A percentile compares a stretch with the other conserved stretches of the same genome.
Evolutionary conservation across 768 basidiomycete genomes (phyloP).

Genomic region (Galerina marginata): DNA sequence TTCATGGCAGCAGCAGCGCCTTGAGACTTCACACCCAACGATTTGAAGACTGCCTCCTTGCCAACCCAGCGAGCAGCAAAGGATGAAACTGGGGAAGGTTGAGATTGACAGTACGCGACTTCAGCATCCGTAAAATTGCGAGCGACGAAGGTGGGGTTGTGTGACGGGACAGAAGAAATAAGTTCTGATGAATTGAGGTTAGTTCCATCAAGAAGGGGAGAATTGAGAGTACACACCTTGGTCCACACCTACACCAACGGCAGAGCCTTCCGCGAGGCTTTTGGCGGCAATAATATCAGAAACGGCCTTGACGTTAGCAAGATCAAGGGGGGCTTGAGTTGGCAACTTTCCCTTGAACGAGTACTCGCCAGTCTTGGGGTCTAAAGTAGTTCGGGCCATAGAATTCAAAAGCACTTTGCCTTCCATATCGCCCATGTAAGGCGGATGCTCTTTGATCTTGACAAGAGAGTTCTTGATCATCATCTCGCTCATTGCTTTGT

Average conservation of each 20-base stretch:
- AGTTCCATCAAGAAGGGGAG: conserved; percentile 8
- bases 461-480: conserved; percentile 94
- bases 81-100: conserved; percentile 86
- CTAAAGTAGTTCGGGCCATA: conserved; percentile 80
- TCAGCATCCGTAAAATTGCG: conserved; percentile 95
- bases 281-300: conserved; percentile 53
- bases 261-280: conserved; percentile 39
- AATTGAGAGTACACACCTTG: conserved; percentile 60
- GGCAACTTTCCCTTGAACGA: conserved; percentile 73
- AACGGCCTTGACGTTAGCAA: conserved; percentile 71
- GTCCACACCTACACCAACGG: conserved; percentile 86
- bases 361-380: conserved; percentile 87
- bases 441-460: conserved; percentile 92
- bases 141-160: conserved; percentile 83
- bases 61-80: conserved; percentile 98
- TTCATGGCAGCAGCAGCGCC: conserved; percentile 96
- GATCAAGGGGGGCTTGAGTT: conserved; percentile 56
- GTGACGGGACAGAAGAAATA: conserved; percentile 90
- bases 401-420: conserved; percentile 89
- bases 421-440: conserved; percentile 88
- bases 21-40: conserved; percentile 85
- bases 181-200: conserved; percentile 58
- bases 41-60: conserved; percentile 98
- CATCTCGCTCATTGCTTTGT: conserved; percentile 94
- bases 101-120: conserved; percentile 82